phyloP scores from a whole-genome alignment of 1,284 basidiomycete genomes.

The Gymnopus androsaceus region DNA sequence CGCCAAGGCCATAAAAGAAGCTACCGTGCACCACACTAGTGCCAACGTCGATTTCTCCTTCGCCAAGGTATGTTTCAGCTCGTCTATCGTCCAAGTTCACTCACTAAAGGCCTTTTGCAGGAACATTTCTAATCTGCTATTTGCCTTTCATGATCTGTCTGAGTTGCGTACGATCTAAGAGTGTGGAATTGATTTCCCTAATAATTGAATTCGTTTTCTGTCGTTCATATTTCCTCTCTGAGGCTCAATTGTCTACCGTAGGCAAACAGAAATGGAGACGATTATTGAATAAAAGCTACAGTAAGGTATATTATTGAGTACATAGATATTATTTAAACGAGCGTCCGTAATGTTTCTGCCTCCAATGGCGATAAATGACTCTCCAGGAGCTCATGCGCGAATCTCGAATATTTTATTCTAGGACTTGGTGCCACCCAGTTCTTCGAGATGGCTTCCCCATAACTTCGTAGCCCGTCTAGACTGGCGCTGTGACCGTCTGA shows the following conservation, averaged over 20 bases:
- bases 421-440: slow-evolving; percentile 35
- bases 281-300: too few relatives aligned
- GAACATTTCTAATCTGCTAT: slow-evolving; percentile 55
- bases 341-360: too few relatives aligned
- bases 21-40: slow-evolving; percentile 56
- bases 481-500: slow-evolving; percentile 32
- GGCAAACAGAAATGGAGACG: too few relatives aligned
- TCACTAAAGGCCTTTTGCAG: slow-evolving; percentile 31
- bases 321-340: too few relatives aligned
- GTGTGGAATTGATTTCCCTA: slow-evolving; percentile 1
- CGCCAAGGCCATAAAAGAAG: slow-evolving; percentile 74
- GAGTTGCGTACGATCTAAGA: slow-evolving; percentile 11
- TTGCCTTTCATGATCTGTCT: slow-evolving; percentile 8
- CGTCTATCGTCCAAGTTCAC: background rate
- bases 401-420: background rate
- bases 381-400: background rate
- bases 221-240: too few relatives aligned
- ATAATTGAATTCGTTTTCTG: background rate
- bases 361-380: background rate
- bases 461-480: slow-evolving; percentile 78
- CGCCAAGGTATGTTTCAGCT: slow-evolving; percentile 66
- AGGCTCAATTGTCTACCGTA: too few relatives aligned
- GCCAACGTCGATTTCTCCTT: slow-evolving; percentile 72
- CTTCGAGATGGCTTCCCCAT: slow-evolving; percentile 87
- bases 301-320: too few relatives aligned